Percentiles rank a stretch among this genome's conserved stretches.
phyloP scores from a whole-genome alignment of 306 rosid species.

The Vigna trinervia region DNA sequence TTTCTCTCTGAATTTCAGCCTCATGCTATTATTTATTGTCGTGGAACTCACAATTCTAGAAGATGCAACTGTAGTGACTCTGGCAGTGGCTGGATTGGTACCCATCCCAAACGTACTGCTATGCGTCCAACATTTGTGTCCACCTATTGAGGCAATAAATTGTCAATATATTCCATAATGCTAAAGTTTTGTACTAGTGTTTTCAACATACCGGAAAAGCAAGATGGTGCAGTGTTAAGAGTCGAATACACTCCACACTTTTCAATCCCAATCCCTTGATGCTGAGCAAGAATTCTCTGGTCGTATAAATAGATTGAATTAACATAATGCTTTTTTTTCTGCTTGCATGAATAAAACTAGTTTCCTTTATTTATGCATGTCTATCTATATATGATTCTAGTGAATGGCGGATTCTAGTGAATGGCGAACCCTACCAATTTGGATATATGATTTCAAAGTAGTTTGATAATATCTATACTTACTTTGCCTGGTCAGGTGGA shows the following conservation, averaged over 20 bases:
- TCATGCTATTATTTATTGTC: constrained; percentile 32
- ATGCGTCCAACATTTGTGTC: constrained; percentile 99
- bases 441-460: constrained; percentile 32
- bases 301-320: constrained; percentile 40
- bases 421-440: constrained; percentile 30
- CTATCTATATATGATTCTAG: background rate
- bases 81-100: constrained; percentile 94
- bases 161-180: constrained; percentile 39
- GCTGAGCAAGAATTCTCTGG: constrained; percentile 95
- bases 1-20: constrained; percentile 23
- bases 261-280: constrained; percentile 90
- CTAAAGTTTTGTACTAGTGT: constrained; percentile 32
- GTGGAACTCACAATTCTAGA: constrained; percentile 76
- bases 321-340: background rate
- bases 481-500: constrained; percentile 96
- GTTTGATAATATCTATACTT: constrained; percentile 51
- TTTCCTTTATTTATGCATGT: constrained; percentile 5
- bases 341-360: constrained; percentile 1
- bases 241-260: constrained; percentile 98
- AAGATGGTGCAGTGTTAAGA: constrained; percentile 95
- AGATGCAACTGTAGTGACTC: constrained; percentile 94
- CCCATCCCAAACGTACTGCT: constrained; percentile 99
- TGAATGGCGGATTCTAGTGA: constrained; percentile 26
- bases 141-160: constrained; percentile 60
- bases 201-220: constrained; percentile 92